Percentiles rank a stretch among this genome's conserved stretches.
Conservation (phyloP, 2,329 filamentous ascomycete genomes). For the Rutstroemia sp. region DNA sequence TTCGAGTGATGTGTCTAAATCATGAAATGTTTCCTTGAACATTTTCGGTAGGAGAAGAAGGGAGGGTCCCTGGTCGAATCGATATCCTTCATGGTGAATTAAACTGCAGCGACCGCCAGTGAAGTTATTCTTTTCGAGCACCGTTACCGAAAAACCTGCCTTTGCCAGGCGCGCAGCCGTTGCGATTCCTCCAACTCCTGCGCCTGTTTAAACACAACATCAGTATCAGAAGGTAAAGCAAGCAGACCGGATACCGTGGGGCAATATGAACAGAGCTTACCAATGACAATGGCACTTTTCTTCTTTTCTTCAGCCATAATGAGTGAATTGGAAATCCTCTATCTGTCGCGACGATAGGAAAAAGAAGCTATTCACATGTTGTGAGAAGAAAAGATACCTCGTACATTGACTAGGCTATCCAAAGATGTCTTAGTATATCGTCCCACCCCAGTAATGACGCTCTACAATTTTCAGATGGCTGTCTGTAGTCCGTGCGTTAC, state of each 20-base stretch:
- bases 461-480: not conserved
- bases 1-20: constrained; percentile 59
- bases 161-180: constrained; percentile 64
- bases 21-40: constrained; percentile 61
- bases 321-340: not conserved
- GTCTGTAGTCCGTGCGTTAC: too few species aligned
- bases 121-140: constrained; percentile 71
- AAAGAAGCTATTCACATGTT: constrained; percentile 18
- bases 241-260: not conserved
- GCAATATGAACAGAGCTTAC: constrained; percentile 29
- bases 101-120: constrained; percentile 66
- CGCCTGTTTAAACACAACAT: constrained; percentile 39
- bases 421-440: not conserved
- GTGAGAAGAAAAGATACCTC: not conserved
- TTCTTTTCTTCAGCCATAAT: constrained; percentile 23
- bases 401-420: too few species aligned
- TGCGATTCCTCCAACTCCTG: constrained; percentile 65
- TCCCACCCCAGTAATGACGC: not conserved
- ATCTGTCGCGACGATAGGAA: constrained; percentile 14
- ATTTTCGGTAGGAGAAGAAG: constrained; percentile 64
- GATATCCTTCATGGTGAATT: constrained; percentile 51
- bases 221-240: not conserved
- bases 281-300: constrained; percentile 46
- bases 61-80: constrained; percentile 73
- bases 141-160: constrained; percentile 63